phyloP scores from a whole-genome alignment of 2,329 filamentous ascomycete species.

The Aspergillus sp. region DNA sequence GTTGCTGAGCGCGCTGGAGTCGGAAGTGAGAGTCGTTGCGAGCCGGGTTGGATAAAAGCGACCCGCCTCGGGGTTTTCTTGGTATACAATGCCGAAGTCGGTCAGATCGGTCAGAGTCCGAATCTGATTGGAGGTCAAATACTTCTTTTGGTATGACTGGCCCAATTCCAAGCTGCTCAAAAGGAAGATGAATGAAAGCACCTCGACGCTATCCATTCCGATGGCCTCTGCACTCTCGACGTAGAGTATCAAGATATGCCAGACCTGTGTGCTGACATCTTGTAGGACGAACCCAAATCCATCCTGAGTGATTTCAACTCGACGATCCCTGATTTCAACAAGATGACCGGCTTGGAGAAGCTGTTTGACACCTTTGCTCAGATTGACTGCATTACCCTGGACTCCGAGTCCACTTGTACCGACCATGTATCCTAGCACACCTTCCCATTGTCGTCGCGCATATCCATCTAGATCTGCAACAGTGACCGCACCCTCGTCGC shows the following conservation, averaged over 20 bases:
- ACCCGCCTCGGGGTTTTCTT: slow-evolving; percentile 37
- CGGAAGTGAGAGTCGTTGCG: slow-evolving; percentile 81
- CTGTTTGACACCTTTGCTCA: slow-evolving; percentile 73
- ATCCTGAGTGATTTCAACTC: slow-evolving; percentile 74
- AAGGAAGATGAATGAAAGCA: slow-evolving; percentile 92
- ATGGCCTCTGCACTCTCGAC: slow-evolving; percentile 71
- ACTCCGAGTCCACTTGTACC: slow-evolving; percentile 43
- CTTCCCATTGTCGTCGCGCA: slow-evolving; percentile 86
- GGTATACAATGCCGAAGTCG: slow-evolving; percentile 88
- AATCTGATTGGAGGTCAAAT: slow-evolving; percentile 69
- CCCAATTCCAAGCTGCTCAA: slow-evolving; percentile 89
- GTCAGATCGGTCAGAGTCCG: slow-evolving; percentile 86
- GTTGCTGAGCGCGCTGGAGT: slow-evolving; percentile 63
- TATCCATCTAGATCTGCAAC: slow-evolving; percentile 72
- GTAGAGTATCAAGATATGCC: slow-evolving; percentile 89
- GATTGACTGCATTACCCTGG: slow-evolving; percentile 39
- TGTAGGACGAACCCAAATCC: slow-evolving; percentile 93
- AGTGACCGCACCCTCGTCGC: slow-evolving; percentile 56
- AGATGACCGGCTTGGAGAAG: slow-evolving; percentile 73
- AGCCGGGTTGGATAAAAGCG: slow-evolving; percentile 84
- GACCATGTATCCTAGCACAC: slow-evolving; percentile 91
- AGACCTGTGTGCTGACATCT: slow-evolving; percentile 93
- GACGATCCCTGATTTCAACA: slow-evolving; percentile 53
- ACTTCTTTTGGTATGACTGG: slow-evolving; percentile 77
- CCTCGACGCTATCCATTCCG: slow-evolving; percentile 80